Evolutionary conservation across 129 eudicot genomes (phyloP).

Genomic region (Flaveria trinervia): DNA sequence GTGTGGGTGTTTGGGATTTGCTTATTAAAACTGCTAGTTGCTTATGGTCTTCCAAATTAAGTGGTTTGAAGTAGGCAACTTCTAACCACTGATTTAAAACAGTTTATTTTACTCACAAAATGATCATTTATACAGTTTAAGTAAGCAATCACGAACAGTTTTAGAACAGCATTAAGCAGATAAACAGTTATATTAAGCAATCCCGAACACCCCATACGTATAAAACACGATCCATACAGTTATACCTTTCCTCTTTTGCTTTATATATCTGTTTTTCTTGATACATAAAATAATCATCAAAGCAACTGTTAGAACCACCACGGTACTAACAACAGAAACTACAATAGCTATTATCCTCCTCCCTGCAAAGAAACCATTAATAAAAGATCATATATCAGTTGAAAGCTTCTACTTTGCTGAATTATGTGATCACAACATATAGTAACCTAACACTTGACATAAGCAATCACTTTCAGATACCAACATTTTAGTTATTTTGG

Average conservation of each 20-base stretch:
- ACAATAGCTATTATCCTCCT: conserved; percentile 40
- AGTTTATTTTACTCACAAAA: neutral
- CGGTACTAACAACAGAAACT: conserved; percentile 59
- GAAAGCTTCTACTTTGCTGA: too few species aligned
- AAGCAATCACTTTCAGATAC: too few species aligned
- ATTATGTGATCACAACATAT: too few species aligned
- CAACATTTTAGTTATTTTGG: too few species aligned
- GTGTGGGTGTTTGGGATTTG: neutral
- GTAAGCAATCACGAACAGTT: neutral
- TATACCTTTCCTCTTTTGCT: conserved; percentile 72
- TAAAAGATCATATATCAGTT: neutral
- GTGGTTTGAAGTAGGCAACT: neutral
- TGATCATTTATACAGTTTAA: neutral
- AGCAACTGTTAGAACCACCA: conserved; percentile 51
- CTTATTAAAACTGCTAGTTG: neutral
- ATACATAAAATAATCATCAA: conserved; percentile 46
- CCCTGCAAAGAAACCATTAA: conserved; percentile 46
- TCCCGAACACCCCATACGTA: neutral
- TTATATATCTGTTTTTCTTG: conserved; percentile 49
- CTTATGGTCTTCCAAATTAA: neutral
- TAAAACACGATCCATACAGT: neutral
- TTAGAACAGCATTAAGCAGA: neutral
- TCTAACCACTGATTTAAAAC: neutral
- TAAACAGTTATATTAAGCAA: neutral
- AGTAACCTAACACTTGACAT: too few species aligned